Evolutionary conservation across 768 basidiomycete species (phyloP).

Genomic region (Postia placenta): DNA sequence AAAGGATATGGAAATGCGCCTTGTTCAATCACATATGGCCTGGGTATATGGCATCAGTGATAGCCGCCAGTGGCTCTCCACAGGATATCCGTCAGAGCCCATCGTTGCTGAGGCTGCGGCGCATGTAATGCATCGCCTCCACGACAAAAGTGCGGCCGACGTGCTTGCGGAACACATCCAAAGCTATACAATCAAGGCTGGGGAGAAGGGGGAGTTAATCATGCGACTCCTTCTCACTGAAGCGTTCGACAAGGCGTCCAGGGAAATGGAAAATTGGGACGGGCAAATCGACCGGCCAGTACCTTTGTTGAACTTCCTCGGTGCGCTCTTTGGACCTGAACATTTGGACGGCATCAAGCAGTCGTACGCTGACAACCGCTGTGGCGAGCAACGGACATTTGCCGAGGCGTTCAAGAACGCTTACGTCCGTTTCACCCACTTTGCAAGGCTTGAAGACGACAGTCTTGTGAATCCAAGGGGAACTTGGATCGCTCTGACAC

Average conservation of each 20-base stretch:
- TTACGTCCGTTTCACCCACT: constrained; percentile 27
- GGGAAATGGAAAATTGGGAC: constrained; percentile 7
- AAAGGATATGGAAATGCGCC: constrained; percentile 4
- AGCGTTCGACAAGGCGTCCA: constrained; percentile 38
- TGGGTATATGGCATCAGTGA: constrained; percentile 21
- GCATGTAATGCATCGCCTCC: constrained; percentile 2
- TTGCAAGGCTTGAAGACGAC: constrained; percentile 17
- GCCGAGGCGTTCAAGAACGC: constrained; percentile 21
- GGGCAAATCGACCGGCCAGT: background rate
- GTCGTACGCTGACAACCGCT: constrained; percentile 20
- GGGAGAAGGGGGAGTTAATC: constrained; percentile 21
- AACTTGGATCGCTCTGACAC: constrained; percentile 25
- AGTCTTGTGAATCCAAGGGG: constrained; percentile 14
- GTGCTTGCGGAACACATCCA: background rate
- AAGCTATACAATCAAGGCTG: constrained; percentile 25
- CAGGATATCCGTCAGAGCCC: constrained; percentile 29
- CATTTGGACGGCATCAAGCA: constrained; percentile 10
- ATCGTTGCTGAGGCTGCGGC: constrained; percentile 28
- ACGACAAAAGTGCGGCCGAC: too few relatives aligned
- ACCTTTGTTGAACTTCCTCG: constrained; percentile 18
- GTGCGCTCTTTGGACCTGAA: constrained; percentile 13
- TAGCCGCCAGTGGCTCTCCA: constrained; percentile 17
- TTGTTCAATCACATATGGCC: constrained; percentile 24
- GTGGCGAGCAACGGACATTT: constrained; percentile 35
- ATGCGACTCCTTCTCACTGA: constrained; percentile 18